Percentiles rank a stretch among this genome's conserved stretches.
Evolutionary conservation across 331 rosid genomes (phyloP).

Genomic region (Rosa hybrid): DNA sequence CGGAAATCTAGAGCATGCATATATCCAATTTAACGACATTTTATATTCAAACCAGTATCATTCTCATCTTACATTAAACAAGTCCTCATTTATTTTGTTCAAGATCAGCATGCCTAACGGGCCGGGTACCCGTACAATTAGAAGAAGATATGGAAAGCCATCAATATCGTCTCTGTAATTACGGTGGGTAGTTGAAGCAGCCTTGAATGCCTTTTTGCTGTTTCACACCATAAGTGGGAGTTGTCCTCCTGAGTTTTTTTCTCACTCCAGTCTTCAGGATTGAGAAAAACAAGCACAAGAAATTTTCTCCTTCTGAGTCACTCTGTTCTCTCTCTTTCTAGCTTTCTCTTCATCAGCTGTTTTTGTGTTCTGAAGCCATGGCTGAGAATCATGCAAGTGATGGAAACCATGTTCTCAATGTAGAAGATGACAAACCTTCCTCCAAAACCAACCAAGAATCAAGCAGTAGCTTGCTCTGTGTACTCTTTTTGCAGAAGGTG

Average conservation of each 20-base stretch:
- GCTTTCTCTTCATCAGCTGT: neutral
- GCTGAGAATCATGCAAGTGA: constrained; percentile 36
- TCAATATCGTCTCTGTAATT: constrained; percentile 34
- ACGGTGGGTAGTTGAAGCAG: constrained; percentile 64
- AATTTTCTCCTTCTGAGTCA: neutral
- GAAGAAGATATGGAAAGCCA: neutral
- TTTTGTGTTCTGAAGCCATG: constrained; percentile 34
- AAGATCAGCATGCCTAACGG: neutral
- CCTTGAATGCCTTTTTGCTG: constrained; percentile 33
- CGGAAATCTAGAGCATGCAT: no score
- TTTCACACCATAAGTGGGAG: constrained; percentile 9
- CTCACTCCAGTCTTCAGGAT: neutral
- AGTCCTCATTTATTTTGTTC: no score
- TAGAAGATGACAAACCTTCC: constrained; percentile 28
- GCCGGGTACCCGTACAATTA: neutral
- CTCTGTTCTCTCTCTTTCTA: neutral
- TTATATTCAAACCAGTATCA: no score
- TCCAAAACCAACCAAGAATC: constrained; percentile 24
- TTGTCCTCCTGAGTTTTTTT: neutral
- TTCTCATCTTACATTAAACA: no score
- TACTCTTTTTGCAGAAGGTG: constrained; percentile 77
- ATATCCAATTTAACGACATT: no score
- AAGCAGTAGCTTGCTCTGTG: constrained; percentile 18
- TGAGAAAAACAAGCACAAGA: neutral
- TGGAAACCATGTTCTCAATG: constrained; percentile 43